Percentiles rank a stretch among this genome's conserved stretches.
phyloP scores from a whole-genome alignment of 108 stramenopile genomes.

The Skeletonema costatum region DNA sequence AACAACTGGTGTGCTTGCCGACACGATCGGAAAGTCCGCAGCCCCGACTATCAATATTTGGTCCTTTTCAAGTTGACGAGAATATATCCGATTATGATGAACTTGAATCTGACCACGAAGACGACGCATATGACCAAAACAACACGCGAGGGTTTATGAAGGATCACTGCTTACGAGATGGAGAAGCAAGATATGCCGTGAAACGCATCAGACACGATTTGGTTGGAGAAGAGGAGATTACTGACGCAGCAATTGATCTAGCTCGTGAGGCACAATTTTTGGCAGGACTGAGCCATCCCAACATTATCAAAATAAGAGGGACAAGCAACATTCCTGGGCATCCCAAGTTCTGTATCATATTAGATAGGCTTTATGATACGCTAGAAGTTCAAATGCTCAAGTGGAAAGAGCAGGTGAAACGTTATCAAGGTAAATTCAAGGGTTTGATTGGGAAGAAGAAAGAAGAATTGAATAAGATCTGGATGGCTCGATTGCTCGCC shows the following conservation, averaged over 20 bases:
- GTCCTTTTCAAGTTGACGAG: conserved; percentile 21
- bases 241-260: conserved; percentile 68
- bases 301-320: conserved; percentile 50
- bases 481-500: conserved; percentile 55
- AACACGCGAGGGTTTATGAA: conserved; percentile 60
- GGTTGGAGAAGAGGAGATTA: conserved; percentile 48
- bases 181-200: conserved; percentile 73
- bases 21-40: neutral
- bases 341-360: conserved; percentile 55
- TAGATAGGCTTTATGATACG: conserved; percentile 80
- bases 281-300: conserved; percentile 43
- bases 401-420: conserved; percentile 39
- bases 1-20: neutral
- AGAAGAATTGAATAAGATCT: conserved; percentile 32
- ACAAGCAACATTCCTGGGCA: conserved; percentile 32
- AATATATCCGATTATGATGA: conserved; percentile 45
- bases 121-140: conserved; percentile 52
- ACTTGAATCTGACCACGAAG: conserved; percentile 38
- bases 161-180: conserved; percentile 56
- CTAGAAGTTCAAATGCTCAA: conserved; percentile 59
- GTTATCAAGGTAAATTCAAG: conserved; percentile 36
- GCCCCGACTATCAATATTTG: neutral
- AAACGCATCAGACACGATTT: conserved; percentile 60
- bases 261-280: conserved; percentile 76
- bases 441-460: conserved; percentile 36